Evolutionary conservation across 805 yeast genomes (phyloP).

Genomic region (Candida pseudofarinosa): DNA sequence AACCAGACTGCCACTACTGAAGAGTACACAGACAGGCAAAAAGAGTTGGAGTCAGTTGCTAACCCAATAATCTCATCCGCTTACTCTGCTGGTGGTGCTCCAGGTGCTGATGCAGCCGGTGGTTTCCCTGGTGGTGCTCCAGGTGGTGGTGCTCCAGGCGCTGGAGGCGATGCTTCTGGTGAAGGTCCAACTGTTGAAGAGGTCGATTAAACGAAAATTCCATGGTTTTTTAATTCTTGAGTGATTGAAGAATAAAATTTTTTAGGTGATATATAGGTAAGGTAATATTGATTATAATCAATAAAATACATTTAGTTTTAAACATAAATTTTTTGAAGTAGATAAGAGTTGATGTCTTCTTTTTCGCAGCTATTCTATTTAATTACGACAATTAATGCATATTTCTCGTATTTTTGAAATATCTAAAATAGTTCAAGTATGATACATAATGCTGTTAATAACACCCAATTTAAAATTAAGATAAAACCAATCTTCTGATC

Average conservation of each 20-base stretch:
- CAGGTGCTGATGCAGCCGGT: conserved; percentile 29
- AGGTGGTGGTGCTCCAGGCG: conserved; percentile 29
- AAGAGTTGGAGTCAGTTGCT: conserved; percentile 38
- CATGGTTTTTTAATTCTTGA: not conserved
- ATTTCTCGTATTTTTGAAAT: not conserved
- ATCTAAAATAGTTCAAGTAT: conserved; percentile 13
- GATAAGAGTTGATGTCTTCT: too few species aligned
- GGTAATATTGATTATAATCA: not conserved
- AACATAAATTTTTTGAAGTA: too few species aligned
- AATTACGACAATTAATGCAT: not conserved
- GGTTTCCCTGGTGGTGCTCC: conserved; percentile 30
- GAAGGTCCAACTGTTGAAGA: conserved; percentile 43
- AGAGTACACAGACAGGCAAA: conserved; percentile 37
- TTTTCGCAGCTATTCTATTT: not conserved
- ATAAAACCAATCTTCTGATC: conserved; percentile 30
- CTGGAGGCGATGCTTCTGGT: conserved; percentile 19
- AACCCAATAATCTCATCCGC: conserved; percentile 36
- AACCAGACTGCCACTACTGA: conserved; percentile 38
- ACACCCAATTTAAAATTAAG: conserved; percentile 28
- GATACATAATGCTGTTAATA: conserved; percentile 23
- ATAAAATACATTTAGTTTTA: too few species aligned
- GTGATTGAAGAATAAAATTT: not conserved
- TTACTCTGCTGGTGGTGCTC: conserved; percentile 28
- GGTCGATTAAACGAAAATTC: conserved; percentile 24
- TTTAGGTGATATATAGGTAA: not conserved